These are phyloP conservation scores for Pholiota molesta DNA, from an alignment of 768 basidiomycete species.

Conservation along the genomic window DNA sequence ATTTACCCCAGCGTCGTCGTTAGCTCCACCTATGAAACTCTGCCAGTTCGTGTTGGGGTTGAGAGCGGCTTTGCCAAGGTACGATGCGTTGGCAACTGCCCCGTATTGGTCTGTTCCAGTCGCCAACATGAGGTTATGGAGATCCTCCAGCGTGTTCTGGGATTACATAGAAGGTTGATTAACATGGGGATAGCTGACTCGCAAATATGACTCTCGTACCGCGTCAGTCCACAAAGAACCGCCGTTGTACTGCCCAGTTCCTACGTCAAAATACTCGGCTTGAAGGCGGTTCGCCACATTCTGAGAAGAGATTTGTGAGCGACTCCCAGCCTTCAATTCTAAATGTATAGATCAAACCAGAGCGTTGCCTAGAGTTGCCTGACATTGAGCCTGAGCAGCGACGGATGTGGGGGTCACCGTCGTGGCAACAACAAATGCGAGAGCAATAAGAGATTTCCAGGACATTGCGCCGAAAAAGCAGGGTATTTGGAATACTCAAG, in stretches of 20 bases:
- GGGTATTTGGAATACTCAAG: background rate
- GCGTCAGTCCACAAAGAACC: conserved; percentile 62
- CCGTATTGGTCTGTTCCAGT: conserved; percentile 43
- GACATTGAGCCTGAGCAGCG: conserved; percentile 11
- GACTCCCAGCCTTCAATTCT: background rate
- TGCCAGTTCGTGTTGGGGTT: conserved; percentile 45
- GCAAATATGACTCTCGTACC: conserved; percentile 30
- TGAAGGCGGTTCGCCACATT: conserved; percentile 37
- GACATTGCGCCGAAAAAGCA: background rate
- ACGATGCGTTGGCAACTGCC: conserved; percentile 45
- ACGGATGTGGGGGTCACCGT: background rate
- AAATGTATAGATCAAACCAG: conserved; percentile 14
- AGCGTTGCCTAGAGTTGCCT: conserved; percentile 22
- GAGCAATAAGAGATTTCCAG: conserved; percentile 6
- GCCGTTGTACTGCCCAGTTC: conserved; percentile 45
- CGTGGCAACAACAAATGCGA: background rate
- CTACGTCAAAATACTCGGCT: conserved; percentile 42
- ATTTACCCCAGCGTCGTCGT: conserved; percentile 55
- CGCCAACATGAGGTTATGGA: conserved; percentile 61
- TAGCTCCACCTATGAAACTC: conserved; percentile 45
- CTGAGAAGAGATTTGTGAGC: conserved; percentile 16
- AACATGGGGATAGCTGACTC: background rate
- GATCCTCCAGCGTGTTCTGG: conserved; percentile 58
- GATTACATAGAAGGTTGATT: background rate
- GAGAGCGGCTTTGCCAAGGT: conserved; percentile 46